phyloP scores from a whole-genome alignment of 768 basidiomycete species.

The Tricholoma matsutake region DNA sequence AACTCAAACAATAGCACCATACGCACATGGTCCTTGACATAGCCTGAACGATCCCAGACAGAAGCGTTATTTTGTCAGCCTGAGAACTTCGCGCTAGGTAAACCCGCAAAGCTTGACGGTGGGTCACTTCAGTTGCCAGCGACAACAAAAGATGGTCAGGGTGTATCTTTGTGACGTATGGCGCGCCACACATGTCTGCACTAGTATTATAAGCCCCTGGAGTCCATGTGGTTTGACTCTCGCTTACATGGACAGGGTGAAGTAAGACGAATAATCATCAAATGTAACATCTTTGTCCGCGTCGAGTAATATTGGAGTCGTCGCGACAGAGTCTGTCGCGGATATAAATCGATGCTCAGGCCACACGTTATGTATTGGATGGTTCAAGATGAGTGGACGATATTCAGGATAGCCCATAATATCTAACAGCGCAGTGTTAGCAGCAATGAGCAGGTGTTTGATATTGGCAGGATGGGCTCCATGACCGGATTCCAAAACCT shows the following conservation, averaged over 20 bases:
- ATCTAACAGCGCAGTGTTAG: constrained; percentile 14
- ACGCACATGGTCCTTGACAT: not conserved
- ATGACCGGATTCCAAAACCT: not conserved
- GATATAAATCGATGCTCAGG: too few species aligned
- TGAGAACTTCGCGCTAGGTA: constrained; percentile 10
- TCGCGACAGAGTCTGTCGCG: too few species aligned
- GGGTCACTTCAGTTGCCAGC: constrained; percentile 2
- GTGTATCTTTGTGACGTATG: not conserved
- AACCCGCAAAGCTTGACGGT: constrained; percentile 14
- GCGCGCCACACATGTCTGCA: not conserved
- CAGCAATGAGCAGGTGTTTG: constrained; percentile 11
- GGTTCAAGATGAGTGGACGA: constrained; percentile 8
- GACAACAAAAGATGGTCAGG: not conserved
- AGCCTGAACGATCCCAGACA: constrained; percentile 5
- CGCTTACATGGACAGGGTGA: too few species aligned
- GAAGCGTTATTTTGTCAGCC: constrained; percentile 5
- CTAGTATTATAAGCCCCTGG: not conserved
- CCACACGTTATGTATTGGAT: constrained; percentile 8
- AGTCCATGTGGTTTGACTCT: not conserved
- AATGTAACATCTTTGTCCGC: too few species aligned
- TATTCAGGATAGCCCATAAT: constrained; percentile 12
- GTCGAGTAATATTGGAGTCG: too few species aligned
- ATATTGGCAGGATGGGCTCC: not conserved
- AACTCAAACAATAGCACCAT: not conserved
- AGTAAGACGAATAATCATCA: too few species aligned